Conservation (phyloP, 2,329 filamentous ascomycete species). For the Fusarium mexicanum region DNA sequence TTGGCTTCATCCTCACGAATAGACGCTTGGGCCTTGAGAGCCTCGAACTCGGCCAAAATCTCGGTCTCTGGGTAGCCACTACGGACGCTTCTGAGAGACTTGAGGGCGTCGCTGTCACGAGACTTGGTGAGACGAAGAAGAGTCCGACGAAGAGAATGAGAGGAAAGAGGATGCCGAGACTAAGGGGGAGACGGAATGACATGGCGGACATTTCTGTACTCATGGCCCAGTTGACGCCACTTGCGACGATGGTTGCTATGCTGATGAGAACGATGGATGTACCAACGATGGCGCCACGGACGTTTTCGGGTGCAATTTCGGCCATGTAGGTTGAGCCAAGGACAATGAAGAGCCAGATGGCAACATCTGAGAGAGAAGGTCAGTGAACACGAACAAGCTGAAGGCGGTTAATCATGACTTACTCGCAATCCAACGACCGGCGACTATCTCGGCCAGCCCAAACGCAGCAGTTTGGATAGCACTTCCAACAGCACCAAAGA, state of each 20-base stretch:
- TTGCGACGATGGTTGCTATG: not conserved
- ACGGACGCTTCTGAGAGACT: not conserved
- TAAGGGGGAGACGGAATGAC: not conserved
- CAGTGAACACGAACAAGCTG: not conserved
- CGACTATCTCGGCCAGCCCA: not conserved
- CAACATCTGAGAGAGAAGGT: not conserved
- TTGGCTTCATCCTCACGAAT: not conserved
- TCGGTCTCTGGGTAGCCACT: not conserved
- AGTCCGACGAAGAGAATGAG: not conserved
- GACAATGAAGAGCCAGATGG: not conserved
- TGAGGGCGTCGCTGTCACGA: not conserved
- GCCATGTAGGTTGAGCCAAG: not conserved
- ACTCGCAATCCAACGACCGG: not conserved
- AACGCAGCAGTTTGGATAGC: not conserved
- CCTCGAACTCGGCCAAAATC: not conserved
- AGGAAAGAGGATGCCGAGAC: not conserved
- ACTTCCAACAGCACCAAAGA: not conserved
- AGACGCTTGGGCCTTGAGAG: not conserved
- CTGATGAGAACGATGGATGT: not conserved
- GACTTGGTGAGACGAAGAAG: not conserved
- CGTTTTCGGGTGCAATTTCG: not conserved
- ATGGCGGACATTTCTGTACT: not conserved
- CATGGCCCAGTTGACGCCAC: not conserved
- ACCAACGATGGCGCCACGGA: not conserved
- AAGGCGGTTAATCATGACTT: rapidly evolving